Conservation (phyloP, 495 filamentous ascomycete genomes). For the Chaetomidium leptoderma region DNA sequence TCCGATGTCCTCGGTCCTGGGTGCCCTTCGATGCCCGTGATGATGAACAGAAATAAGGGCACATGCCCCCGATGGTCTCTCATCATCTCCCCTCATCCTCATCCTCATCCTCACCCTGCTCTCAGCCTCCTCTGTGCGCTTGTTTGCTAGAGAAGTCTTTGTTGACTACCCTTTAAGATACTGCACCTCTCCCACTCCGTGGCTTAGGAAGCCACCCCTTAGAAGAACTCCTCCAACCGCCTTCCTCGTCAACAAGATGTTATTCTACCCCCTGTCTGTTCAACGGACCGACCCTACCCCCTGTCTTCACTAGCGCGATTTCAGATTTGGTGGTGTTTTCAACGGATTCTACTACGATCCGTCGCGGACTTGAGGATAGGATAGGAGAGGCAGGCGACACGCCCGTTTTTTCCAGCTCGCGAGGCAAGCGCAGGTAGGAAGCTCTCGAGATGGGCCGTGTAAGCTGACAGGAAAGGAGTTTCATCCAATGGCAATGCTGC, state of each 20-base stretch:
- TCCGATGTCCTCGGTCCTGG: background rate
- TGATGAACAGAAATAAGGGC: slow-evolving; percentile 3
- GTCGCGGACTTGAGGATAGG: too few species aligned
- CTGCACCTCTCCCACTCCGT: background rate
- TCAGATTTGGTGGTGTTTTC: too few species aligned
- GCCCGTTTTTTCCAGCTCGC: too few species aligned
- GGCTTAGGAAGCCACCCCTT: background rate
- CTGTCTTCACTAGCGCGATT: too few species aligned
- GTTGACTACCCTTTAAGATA: slow-evolving; percentile 4
- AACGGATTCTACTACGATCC: too few species aligned
- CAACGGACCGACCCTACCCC: too few species aligned
- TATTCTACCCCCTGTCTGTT: too few species aligned
- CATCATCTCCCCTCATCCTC: background rate
- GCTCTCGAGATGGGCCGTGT: too few species aligned
- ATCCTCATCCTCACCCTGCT: background rate
- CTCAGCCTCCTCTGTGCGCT: background rate
- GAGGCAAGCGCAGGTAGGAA: too few species aligned
- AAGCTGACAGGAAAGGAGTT: too few species aligned
- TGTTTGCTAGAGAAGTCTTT: background rate
- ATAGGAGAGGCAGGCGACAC: too few species aligned
- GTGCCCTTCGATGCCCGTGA: background rate
- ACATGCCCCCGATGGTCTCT: background rate
- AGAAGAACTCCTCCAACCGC: background rate
- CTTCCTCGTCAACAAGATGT: background rate
- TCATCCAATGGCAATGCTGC: too few species aligned